These are phyloP conservation scores for Aspergillus udagawae DNA, from an alignment of 2,329 filamentous ascomycete genomes.

Conservation along the genomic window DNA sequence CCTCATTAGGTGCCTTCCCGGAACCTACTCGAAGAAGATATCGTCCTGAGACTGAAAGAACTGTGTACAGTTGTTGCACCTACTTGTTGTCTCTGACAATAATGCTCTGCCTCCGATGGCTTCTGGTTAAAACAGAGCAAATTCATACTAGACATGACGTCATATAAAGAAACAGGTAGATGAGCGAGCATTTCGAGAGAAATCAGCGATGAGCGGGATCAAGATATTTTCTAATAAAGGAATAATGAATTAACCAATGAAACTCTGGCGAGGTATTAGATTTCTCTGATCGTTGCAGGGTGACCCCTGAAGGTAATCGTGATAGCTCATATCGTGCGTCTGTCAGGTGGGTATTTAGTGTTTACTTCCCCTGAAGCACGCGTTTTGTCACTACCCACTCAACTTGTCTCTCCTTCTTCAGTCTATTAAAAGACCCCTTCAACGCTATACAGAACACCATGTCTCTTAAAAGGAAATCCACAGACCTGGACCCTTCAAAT, in stretches of 20 bases:
- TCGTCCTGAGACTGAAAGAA: not conserved
- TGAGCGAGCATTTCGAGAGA: not conserved
- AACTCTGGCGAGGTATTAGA: not conserved
- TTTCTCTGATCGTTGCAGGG: not conserved
- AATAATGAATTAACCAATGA: not conserved
- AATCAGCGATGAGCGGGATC: not conserved
- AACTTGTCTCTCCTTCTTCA: no score
- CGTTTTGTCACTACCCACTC: no score
- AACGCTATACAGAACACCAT: not conserved
- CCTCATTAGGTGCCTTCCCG: not conserved
- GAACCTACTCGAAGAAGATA: not conserved
- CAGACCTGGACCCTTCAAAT: not conserved
- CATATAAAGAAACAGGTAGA: not conserved
- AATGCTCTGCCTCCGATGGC: no score
- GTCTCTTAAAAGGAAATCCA: not conserved
- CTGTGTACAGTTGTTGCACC: not conserved
- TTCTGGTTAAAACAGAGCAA: not conserved
- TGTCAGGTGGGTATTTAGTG: not conserved
- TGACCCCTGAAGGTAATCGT: no score
- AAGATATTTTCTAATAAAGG: not conserved
- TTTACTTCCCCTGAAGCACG: no score
- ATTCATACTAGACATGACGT: not conserved
- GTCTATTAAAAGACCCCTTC: no score
- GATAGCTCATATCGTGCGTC: not conserved
- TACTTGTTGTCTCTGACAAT: not conserved